Evolutionary conservation across 495 filamentous ascomycete genomes (phyloP).

Genomic region (Polyplosphaeria fusca): DNA sequence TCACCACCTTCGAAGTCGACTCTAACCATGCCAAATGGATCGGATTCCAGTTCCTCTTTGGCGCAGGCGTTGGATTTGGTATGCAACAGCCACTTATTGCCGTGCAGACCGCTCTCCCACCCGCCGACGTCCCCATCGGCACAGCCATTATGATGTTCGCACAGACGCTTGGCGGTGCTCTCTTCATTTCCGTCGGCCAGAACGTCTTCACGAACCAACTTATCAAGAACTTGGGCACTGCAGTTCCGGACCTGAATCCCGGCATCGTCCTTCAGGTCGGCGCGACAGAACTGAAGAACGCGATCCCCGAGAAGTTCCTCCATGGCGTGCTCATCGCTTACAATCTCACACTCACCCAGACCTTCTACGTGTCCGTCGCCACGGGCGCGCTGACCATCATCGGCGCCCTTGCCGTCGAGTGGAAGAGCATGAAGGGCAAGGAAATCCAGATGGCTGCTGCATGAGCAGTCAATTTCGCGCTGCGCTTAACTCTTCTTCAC

Average conservation of each 20-base stretch:
- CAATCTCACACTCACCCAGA: conserved; percentile 62
- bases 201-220: conserved; percentile 76
- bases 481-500: background rate
- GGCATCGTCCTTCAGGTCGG: conserved; percentile 55
- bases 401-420: conserved; percentile 62
- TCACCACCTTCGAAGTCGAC: conserved; percentile 57
- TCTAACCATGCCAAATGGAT: conserved; percentile 58
- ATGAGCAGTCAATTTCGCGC: conserved; percentile 32
- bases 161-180: conserved; percentile 63
- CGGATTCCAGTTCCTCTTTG: conserved; percentile 67
- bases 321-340: conserved; percentile 63
- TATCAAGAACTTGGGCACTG: conserved; percentile 50
- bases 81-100: conserved; percentile 66
- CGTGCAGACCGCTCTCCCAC: conserved; percentile 58
- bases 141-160: conserved; percentile 63
- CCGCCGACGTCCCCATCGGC: conserved; percentile 58
- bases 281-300: conserved; percentile 60
- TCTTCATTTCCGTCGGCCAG: conserved; percentile 72
- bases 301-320: conserved; percentile 49
- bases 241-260: conserved; percentile 48
- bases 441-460: conserved; percentile 62
- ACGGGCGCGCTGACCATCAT: conserved; percentile 60
- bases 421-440: conserved; percentile 83
- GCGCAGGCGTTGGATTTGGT: conserved; percentile 68
- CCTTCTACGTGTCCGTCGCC: conserved; percentile 68